Base-by-base conservation (phyloP, 2,329 filamentous ascomycete genomes). In the Stagonosporopsis chrysanthemi region DNA sequence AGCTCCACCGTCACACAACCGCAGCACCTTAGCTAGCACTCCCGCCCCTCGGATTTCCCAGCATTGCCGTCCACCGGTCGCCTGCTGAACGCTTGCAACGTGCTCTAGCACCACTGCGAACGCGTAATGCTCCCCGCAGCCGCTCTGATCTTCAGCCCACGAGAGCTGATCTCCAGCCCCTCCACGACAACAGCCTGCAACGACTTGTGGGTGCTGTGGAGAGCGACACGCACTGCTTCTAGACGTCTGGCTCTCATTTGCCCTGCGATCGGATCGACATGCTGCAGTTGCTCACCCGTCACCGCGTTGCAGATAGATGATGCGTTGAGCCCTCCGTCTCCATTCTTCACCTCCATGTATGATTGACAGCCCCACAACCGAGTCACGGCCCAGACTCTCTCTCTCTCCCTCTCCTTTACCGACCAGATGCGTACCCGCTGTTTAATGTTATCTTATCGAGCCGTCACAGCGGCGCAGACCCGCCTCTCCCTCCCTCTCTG, bases 1-100 rank as follows among this genome's bases (percentile, higher is more conserved):
- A 39, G 44, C 52, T 57, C 50, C 42, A 47, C 51, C 40, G 51
- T 55, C 54, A 39, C 48, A 45, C 46, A 54, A 45, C 62, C 58
- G 60, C 60, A 62, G 58, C 45, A 63, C 55, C 58, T 36, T 52
- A 23, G 45, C 53, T 66, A 66, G 61, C 60, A 51, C 57, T 66
- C 61, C 64, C 64, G 61, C 61, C 60, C 58, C 60, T 66, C 63
- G 55, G 49, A 52, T 56, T 58, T 33, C 40, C 40, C 19, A n/a
- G 15, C 50, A 38, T 43, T 33, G 40, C 22, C 29, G 45, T 41
- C 28, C 33, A 28, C 15, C 44, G n/a, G 11, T 38, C 7, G 11
- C 12, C 47, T 36, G 7, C 19, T 44, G 45, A 50, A 50, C 46
- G 41, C 45, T 26, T 55, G 52, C 51, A 61, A 52, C 48, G 40